Evolutionary conservation across 306 rosid species (phyloP).

Genomic region (Calophaca sinica): DNA sequence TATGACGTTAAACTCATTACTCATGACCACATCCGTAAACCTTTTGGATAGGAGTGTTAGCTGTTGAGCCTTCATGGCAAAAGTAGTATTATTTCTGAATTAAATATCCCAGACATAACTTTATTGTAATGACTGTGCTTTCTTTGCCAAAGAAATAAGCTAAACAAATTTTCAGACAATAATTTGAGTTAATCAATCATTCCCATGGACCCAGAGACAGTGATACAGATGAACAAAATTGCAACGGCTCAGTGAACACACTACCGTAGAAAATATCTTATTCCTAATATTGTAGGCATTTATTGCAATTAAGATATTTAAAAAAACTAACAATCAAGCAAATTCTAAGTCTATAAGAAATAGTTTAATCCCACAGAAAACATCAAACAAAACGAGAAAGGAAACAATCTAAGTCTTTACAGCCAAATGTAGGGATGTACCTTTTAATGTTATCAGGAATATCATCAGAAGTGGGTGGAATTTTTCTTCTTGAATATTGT

Average conservation of each 20-base stretch:
- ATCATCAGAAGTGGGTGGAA: constrained; percentile 47
- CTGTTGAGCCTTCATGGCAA: background rate
- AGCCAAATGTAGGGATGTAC: constrained; percentile 47
- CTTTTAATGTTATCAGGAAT: constrained; percentile 63
- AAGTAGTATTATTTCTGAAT: constrained; percentile 8
- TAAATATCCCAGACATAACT: constrained; percentile 22
- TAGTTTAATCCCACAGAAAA: constrained; percentile 6
- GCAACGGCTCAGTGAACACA: constrained; percentile 1
- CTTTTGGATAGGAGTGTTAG: background rate
- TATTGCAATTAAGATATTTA: background rate
- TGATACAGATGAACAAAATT: background rate
- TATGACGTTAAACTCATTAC: background rate
- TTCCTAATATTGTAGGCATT: constrained; percentile 26
- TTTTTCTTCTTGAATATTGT: constrained; percentile 40
- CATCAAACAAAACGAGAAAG: constrained; percentile 25
- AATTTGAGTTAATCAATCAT: background rate
- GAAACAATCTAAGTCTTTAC: constrained; percentile 1
- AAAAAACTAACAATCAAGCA: constrained; percentile 6
- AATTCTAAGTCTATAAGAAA: no score
- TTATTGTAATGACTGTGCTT: background rate
- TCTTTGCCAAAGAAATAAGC: constrained; percentile 15
- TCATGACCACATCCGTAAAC: constrained; percentile 19
- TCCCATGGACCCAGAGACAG: background rate
- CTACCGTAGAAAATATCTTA: constrained; percentile 28
- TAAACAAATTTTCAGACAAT: constrained; percentile 1